Conservation (phyloP, 345 rosid species). For the Bretschneidera sinensis region DNA sequence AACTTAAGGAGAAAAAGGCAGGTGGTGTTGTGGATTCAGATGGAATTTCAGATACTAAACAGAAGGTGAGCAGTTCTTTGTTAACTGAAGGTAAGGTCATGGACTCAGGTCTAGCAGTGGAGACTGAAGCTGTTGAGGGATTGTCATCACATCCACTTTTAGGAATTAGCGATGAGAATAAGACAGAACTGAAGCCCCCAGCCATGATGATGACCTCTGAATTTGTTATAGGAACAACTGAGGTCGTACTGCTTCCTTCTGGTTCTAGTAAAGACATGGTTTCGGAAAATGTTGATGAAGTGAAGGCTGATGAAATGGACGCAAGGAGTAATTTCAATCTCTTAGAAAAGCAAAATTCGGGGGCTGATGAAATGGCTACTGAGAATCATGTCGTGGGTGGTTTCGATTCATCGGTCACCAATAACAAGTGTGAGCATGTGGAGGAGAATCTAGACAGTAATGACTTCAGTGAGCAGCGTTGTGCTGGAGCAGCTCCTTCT, state of each 20-base stretch:
- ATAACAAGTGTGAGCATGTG: conserved; percentile 26
- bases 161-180: conserved; percentile 17
- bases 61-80: conserved; percentile 15
- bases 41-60: conserved; percentile 26
- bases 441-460: conserved; percentile 26
- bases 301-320: conserved; percentile 24
- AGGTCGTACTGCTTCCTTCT: conserved; percentile 17
- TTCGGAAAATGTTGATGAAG: conserved; percentile 21
- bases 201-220: conserved; percentile 16
- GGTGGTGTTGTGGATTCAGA: conserved; percentile 23
- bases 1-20: conserved; percentile 25
- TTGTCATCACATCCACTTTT: conserved; percentile 13
- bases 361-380: conserved; percentile 12
- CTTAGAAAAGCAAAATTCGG: conserved; percentile 22
- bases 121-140: conserved; percentile 26
- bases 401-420: conserved; percentile 21
- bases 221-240: conserved; percentile 22
- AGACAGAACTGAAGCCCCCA: conserved; percentile 30
- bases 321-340: conserved; percentile 12
- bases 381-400: conserved; percentile 10
- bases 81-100: conserved; percentile 29
- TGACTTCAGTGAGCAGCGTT: conserved; percentile 17
- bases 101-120: conserved; percentile 18
- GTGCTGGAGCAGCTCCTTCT: conserved; percentile 10
- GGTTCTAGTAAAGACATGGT: conserved; percentile 19